A percentile compares a stretch with the other conserved stretches of the same genome.
Evolutionary conservation across 2,329 filamentous ascomycete genomes (phyloP).

Genomic region (Ophiostoma quercus): DNA sequence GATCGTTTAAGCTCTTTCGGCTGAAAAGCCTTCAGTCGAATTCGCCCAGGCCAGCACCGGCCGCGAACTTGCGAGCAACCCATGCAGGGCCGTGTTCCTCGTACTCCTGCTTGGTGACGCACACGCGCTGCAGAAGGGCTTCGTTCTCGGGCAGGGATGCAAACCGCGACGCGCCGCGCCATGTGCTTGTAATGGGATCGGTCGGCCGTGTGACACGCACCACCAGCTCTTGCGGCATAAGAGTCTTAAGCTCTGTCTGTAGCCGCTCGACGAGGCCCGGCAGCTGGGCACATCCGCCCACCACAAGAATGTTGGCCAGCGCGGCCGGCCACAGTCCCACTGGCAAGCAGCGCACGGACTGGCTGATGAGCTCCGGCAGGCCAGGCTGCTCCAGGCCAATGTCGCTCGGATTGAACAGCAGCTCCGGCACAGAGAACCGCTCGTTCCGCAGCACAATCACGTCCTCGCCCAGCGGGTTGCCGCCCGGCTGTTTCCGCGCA

Average conservation of each 20-base stretch:
- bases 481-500: constrained; percentile 26
- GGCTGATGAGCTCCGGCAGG: constrained; percentile 73
- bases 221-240: constrained; percentile 69
- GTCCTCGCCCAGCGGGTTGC: constrained; percentile 63
- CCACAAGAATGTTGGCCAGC: constrained; percentile 79
- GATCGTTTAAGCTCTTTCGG: neutral
- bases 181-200: constrained; percentile 74
- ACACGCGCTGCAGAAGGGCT: constrained; percentile 58
- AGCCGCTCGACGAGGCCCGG: constrained; percentile 77
- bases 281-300: constrained; percentile 78
- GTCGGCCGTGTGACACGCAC: constrained; percentile 65
- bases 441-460: constrained; percentile 85
- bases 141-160: constrained; percentile 64
- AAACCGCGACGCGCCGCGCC: constrained; percentile 76
- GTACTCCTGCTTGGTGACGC: constrained; percentile 86
- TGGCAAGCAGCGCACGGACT: constrained; percentile 69
- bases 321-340: constrained; percentile 78
- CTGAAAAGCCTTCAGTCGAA: constrained; percentile 24
- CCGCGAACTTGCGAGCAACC: constrained; percentile 65
- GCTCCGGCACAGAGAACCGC: constrained; percentile 81
- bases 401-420: constrained; percentile 81
- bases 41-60: constrained; percentile 35
- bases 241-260: constrained; percentile 65
- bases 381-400: constrained; percentile 76
- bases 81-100: constrained; percentile 75